phyloP scores from a whole-genome alignment of 148 eudicot genomes.

The Nepenthes gracilis region DNA sequence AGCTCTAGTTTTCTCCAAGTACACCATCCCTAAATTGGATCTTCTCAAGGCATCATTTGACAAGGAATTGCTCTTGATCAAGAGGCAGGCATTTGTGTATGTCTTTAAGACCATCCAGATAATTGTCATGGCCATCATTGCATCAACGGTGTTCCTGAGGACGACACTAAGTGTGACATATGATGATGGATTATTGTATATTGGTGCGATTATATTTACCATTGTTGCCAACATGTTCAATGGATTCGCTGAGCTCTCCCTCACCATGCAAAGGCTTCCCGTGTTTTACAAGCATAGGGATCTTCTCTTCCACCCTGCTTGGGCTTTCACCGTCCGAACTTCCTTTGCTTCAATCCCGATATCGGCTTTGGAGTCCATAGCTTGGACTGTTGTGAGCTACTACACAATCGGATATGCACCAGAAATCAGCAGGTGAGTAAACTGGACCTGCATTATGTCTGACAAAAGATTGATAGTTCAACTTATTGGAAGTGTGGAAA shows the following conservation, averaged over 20 bases:
- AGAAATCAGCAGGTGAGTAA: neutral
- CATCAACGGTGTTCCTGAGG: constrained; percentile 21
- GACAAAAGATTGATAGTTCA: too few species aligned
- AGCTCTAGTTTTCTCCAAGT: constrained; percentile 19
- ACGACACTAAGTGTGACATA: constrained; percentile 11
- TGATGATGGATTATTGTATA: constrained; percentile 14
- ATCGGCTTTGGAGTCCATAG: constrained; percentile 11
- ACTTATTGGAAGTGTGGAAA: too few species aligned
- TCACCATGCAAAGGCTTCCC: constrained; percentile 21
- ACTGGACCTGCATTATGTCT: neutral
- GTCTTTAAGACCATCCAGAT: constrained; percentile 26
- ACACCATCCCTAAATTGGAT: constrained; percentile 20
- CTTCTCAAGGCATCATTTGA: constrained; percentile 24
- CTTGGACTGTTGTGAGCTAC: constrained; percentile 21
- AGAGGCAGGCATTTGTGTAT: constrained; percentile 30
- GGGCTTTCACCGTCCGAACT: constrained; percentile 27
- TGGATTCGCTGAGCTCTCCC: constrained; percentile 19
- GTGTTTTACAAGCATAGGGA: constrained; percentile 30
- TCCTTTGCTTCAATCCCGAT: constrained; percentile 19
- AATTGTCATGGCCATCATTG: constrained; percentile 3
- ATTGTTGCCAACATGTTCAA: constrained; percentile 12
- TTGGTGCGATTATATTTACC: constrained; percentile 21
- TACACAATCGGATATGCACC: constrained; percentile 26
- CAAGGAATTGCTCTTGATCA: constrained; percentile 30
- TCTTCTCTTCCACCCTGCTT: constrained; percentile 20